These are phyloP conservation scores for Salix arbutifolia DNA, from an alignment of 345 rosid genomes.

Conservation along the genomic window DNA sequence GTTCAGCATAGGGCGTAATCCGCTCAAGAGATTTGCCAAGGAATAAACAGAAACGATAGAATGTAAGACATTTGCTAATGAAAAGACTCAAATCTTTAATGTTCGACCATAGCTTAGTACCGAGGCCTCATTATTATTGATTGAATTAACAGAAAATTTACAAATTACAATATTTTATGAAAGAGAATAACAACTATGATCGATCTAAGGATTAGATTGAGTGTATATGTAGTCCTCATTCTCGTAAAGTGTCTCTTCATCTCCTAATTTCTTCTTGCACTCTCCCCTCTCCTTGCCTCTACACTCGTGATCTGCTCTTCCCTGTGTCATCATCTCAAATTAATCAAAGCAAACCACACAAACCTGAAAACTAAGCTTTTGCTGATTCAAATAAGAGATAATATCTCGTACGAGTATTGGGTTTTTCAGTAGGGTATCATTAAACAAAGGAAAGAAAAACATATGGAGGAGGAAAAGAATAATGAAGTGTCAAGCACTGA, in stretches of 20 bases:
- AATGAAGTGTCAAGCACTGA: not conserved
- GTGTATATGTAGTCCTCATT: slow-evolving; percentile 25
- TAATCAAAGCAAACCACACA: not conserved
- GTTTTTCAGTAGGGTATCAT: not conserved
- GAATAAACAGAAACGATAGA: too few relatives aligned
- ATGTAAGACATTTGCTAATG: too few relatives aligned
- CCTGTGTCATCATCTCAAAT: not conserved
- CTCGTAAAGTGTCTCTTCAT: slow-evolving; percentile 9
- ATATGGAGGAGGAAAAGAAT: not conserved
- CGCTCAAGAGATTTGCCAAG: too few relatives aligned
- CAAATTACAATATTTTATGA: too few relatives aligned
- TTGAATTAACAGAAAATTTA: too few relatives aligned
- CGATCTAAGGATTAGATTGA: not conserved
- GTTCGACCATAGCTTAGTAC: too few relatives aligned
- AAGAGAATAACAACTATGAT: too few relatives aligned
- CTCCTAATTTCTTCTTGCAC: slow-evolving; percentile 13
- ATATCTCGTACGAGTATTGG: not conserved
- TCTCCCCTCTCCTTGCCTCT: slow-evolving; percentile 5
- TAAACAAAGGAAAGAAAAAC: too few relatives aligned
- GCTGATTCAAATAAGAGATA: not conserved
- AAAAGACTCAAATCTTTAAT: too few relatives aligned
- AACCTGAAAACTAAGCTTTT: not conserved
- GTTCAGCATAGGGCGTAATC: too few relatives aligned
- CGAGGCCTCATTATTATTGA: too few relatives aligned
- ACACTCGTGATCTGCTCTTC: slow-evolving; percentile 2